phyloP scores from a whole-genome alignment of 2,329 filamentous ascomycete species.

The Phoma sp. region DNA sequence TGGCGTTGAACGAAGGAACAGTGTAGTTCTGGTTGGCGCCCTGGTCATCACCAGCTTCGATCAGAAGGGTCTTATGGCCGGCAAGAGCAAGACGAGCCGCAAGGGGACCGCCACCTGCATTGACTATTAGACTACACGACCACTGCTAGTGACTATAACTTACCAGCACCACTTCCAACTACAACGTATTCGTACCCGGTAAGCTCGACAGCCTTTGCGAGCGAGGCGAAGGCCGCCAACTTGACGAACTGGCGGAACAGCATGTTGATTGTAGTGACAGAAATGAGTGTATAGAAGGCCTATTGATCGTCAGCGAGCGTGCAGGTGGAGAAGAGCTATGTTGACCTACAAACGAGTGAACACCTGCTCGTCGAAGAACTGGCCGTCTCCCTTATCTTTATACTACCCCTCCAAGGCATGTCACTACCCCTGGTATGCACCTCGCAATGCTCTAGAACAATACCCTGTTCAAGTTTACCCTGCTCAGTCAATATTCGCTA shows the following conservation, averaged over 20 bases:
- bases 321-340: neutral
- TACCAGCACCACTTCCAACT: constrained; percentile 58
- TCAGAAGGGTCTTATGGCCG: constrained; percentile 65
- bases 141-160: neutral
- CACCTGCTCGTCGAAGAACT: constrained; percentile 8
- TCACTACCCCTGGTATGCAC: constrained; percentile 9
- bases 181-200: constrained; percentile 66
- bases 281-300: constrained; percentile 9
- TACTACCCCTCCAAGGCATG: constrained; percentile 7
- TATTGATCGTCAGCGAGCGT: constrained; percentile 15
- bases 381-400: constrained; percentile 5
- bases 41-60: constrained; percentile 67
- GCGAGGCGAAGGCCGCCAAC: constrained; percentile 27
- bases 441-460: constrained; percentile 1
- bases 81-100: constrained; percentile 65
- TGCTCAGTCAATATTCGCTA: constrained; percentile 10
- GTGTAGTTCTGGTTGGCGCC: constrained; percentile 58
- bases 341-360: constrained; percentile 15
- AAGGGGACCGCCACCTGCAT: constrained; percentile 35
- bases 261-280: constrained; percentile 24
- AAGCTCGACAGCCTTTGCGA: constrained; percentile 37
- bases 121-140: neutral
- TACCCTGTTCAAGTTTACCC: neutral
- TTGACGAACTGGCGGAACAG: constrained; percentile 29
- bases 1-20: constrained; percentile 61